Percentiles rank a stretch among this genome's conserved stretches.
phyloP scores from a whole-genome alignment of 305 asterid species.

The Andrographis paniculata region DNA sequence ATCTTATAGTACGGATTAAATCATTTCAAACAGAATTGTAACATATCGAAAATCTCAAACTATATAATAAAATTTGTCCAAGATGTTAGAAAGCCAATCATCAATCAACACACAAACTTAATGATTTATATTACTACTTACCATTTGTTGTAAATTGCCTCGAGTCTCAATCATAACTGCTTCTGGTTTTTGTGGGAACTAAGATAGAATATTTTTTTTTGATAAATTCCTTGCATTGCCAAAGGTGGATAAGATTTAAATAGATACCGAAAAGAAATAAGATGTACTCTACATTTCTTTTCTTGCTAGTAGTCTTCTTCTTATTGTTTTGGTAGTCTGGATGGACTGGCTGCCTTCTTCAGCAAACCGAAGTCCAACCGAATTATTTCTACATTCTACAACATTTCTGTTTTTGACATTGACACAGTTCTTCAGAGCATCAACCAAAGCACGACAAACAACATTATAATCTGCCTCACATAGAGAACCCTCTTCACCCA shows the following conservation, averaged over 20 bases:
- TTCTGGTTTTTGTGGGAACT: slow-evolving; percentile 61
- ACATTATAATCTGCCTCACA: slow-evolving; percentile 58
- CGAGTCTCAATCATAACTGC: slow-evolving; percentile 44
- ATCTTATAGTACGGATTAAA: too few relatives aligned
- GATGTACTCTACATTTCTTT: slow-evolving; percentile 55
- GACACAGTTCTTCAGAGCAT: slow-evolving; percentile 71
- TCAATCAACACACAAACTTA: background rate
- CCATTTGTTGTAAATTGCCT: slow-evolving; percentile 62
- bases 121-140: slow-evolving; percentile 22
- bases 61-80: too few relatives aligned
- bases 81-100: background rate
- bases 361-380: slow-evolving; percentile 42
- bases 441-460: slow-evolving; percentile 73
- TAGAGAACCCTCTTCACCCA: slow-evolving; percentile 80
- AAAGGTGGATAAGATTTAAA: slow-evolving; percentile 11
- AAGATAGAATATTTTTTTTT: slow-evolving; percentile 20
- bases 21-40: too few relatives aligned
- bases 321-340: slow-evolving; percentile 36
- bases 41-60: too few relatives aligned
- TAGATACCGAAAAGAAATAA: slow-evolving; percentile 10
- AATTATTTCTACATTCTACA: slow-evolving; percentile 40
- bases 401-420: slow-evolving; percentile 57
- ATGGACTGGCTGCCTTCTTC: slow-evolving; percentile 53
- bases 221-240: background rate
- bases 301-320: slow-evolving; percentile 64